Percentiles rank a stretch among this genome's conserved stretches.
Evolutionary conservation across 169 alveolate genomes (phyloP).

Genomic region (Neospora caninum): DNA sequence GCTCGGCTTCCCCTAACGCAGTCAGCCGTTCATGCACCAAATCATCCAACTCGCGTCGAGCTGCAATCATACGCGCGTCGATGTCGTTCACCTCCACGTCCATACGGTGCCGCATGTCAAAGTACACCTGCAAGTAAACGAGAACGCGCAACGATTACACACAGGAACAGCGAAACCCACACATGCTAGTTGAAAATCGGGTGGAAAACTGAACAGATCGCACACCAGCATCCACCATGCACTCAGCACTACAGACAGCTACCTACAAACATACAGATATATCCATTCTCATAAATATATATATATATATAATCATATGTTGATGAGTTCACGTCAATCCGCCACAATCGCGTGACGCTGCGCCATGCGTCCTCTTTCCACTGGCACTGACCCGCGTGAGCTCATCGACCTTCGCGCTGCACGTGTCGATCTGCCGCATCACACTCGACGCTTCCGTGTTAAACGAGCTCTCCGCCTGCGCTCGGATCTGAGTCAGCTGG

Average conservation of each 20-base stretch:
- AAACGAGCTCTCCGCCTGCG: background rate
- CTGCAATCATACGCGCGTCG: background rate
- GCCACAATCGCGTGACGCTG: too few relatives aligned
- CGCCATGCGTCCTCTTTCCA: too few relatives aligned
- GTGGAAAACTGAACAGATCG: too few relatives aligned
- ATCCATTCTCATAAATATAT: background rate
- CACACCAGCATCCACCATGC: too few relatives aligned
- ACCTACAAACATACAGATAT: too few relatives aligned
- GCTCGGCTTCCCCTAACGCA: background rate
- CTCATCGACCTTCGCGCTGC: conserved; percentile 11
- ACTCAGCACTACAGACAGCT: too few relatives aligned
- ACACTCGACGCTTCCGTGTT: background rate
- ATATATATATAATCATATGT: too few relatives aligned
- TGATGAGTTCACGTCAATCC: too few relatives aligned
- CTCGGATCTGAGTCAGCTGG: background rate
- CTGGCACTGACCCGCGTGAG: background rate
- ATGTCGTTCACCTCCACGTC: background rate
- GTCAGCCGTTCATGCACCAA: background rate
- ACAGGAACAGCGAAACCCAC: background rate
- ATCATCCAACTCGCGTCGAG: background rate
- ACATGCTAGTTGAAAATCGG: too few relatives aligned
- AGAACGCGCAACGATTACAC: background rate
- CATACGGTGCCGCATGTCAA: background rate
- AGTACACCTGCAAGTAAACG: background rate
- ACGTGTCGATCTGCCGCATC: background rate